Conservation (phyloP, 345 rosid species). For the Xanthoceras sorbifolium region DNA sequence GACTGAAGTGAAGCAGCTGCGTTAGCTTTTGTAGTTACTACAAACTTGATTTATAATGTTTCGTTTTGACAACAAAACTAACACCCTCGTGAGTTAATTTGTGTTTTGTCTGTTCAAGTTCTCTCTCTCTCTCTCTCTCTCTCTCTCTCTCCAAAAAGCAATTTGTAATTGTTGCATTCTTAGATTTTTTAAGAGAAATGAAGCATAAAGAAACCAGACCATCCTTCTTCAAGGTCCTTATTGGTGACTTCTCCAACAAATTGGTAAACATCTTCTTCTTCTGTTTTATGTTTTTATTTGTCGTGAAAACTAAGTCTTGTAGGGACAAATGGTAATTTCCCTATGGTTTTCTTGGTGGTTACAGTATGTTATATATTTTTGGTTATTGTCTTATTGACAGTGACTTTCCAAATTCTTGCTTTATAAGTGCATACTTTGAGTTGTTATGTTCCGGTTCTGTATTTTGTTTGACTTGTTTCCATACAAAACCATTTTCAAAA, state of each 20-base stretch:
- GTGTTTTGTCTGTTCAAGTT: no score
- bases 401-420: not conserved
- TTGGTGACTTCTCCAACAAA: not conserved
- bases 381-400: not conserved
- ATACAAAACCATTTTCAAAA: not conserved
- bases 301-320: not conserved
- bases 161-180: no score
- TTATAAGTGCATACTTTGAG: not conserved
- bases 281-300: not conserved
- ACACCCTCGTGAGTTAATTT: no score
- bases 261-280: not conserved
- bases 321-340: not conserved
- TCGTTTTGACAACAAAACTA: no score
- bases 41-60: no score
- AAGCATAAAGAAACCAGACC: not conserved
- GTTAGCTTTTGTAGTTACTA: no score
- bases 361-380: not conserved
- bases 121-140: not conserved
- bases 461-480: not conserved
- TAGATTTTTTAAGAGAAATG: not conserved
- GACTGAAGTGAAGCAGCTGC: no score
- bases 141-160: not conserved
- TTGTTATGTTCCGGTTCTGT: not conserved
- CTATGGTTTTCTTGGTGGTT: not conserved
- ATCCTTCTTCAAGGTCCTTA: slow-evolving; percentile 10